Evolutionary conservation across 768 basidiomycete genomes (phyloP), one percentile per base, ranked within the genome.

Genomic region (Heimioporus sp.): DNA sequence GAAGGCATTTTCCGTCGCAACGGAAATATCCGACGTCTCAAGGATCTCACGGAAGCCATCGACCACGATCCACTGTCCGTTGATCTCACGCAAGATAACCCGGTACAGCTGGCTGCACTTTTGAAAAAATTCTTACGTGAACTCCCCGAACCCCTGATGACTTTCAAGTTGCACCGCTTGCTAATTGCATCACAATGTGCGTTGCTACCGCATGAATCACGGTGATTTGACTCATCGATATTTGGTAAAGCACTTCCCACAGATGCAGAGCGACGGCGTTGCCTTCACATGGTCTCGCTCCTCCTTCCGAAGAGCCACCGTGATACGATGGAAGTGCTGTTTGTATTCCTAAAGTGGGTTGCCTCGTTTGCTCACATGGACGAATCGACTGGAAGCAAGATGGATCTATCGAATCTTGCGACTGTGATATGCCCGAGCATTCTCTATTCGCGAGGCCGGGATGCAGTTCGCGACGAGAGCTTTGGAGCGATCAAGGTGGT

Each of bases 291-390:
- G 58, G 76, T 94, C 15, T 87, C 87, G 38, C 75, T 95, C 51
- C 75, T 98, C 9, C 73, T 99, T 64, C 97, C 97, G 32, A 93
- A 92, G 73, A 82, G 83, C 55, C 92, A 99, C 68, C 86, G 97
- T 56, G 97, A 99, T 71, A 98, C 96, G 17, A 85, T 97, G 83
- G 97, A 99, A 71, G 92, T 97, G 46, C 75, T 99, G 46, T 98
- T 97, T 65, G 95, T 97, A 30, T 99, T 99, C 76, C 79, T 99
- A 59, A 97, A 98, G 72, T 99, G 97, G 97, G 97, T 99, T 11
- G 96, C 96, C 10, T 97, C 94, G 2, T 99, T 99, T 68, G 93
- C 97, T 44, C 96, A 99, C 71, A 85, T 95, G 76, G 95, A 98
- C 64, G 92, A 94, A 60, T 91, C 92, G 65, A 98, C 96, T 0